Base-by-base conservation (phyloP, 1,139 yeast species). In the Pichia sp. region DNA sequence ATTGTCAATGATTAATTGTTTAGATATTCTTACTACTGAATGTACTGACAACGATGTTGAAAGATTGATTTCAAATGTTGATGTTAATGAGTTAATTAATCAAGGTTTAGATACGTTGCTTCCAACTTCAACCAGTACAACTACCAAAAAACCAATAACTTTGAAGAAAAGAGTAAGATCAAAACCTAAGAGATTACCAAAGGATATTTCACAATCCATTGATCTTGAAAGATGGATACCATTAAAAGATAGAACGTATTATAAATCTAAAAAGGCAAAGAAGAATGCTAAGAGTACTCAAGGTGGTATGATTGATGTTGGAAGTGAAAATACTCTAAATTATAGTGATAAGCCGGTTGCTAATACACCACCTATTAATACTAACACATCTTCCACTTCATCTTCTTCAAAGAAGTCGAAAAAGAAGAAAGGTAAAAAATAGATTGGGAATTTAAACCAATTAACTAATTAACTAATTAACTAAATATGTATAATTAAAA, bases 211-310 rank as follows among this genome's bases (percentile, higher is more conserved):
- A 8, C 69, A 66, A 50, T 60, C 63, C 22, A 73, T 79, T 1
- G 85, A 83, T 60, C 77, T 78, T 11, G 97, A 91, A 67, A 82
- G 97, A 71, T 91, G 98, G 98, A 70, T 90, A 51, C 96, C 97
- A 33, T 65, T 87, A 76, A 84, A 83, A 63, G 93, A 90, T 66
- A 80, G 98, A 68, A 80, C 90, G 8, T 82, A 84, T 60, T 90
- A 87, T 71, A 87, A 81, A 67, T 89, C 95, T 22, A 84, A 86
- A 62, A 83, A 81, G 66, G 78, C 80, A 56, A 77, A 75, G 54
- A 83, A 78, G 69, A 75, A 19, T 36, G 16, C 73, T 58, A 78
- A 73, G 61, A 73, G 70, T 42, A 79, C 87, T 0, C 90, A 86
- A 63, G 95, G 95, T 55, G 95, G 95, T 48, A 75, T 77, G 0